Conservation (phyloP, 768 basidiomycete genomes). For the Mycena albidolilacea region DNA sequence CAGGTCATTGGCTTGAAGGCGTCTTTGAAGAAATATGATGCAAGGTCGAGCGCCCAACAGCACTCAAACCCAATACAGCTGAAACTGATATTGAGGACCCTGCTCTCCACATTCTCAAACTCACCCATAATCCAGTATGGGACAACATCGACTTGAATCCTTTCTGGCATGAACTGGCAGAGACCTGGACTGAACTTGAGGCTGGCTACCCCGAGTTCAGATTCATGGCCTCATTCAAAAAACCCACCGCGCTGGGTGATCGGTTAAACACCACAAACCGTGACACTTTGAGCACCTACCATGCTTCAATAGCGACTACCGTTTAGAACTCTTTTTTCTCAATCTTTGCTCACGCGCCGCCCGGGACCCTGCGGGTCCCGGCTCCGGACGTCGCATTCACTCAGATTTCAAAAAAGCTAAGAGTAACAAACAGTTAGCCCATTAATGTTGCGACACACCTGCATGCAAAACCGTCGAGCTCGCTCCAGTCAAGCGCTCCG, state of each 20-base stretch:
- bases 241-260: background rate
- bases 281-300: too few relatives aligned
- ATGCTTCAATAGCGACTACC: too few relatives aligned
- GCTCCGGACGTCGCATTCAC: too few relatives aligned
- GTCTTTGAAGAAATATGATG: constrained; percentile 29
- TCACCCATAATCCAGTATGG: constrained; percentile 32
- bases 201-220: constrained; percentile 25
- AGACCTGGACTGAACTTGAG: constrained; percentile 22
- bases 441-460: too few relatives aligned
- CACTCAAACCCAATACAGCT: constrained; percentile 10
- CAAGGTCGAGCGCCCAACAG: constrained; percentile 21
- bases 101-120: constrained; percentile 32
- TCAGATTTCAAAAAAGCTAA: too few relatives aligned
- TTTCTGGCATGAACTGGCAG: constrained; percentile 21
- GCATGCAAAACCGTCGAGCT: too few relatives aligned
- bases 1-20: background rate
- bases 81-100: background rate
- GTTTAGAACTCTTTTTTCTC: too few relatives aligned
- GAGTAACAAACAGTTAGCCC: too few relatives aligned
- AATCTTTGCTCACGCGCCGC: too few relatives aligned
- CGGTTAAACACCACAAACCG: too few relatives aligned
- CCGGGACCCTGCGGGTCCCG: too few relatives aligned
- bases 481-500: too few relatives aligned
- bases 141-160: constrained; percentile 19
- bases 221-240: constrained; percentile 29